Evolutionary conservation across 1,139 yeast species (phyloP), one percentile per base, ranked within the genome.

Genomic region (Kodamaea anthophila): DNA sequence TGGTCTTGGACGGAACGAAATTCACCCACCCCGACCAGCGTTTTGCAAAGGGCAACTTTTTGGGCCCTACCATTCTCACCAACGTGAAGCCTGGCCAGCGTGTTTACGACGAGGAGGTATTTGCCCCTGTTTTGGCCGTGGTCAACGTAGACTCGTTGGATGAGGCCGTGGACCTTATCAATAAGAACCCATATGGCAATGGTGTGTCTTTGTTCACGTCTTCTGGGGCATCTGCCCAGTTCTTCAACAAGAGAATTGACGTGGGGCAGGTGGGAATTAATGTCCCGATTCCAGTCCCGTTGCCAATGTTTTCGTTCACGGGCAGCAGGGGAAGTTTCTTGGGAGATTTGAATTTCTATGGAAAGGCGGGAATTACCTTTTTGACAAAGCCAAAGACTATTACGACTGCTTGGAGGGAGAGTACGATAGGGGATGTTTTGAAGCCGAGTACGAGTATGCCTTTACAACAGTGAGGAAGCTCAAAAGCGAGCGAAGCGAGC

Each of bases 241-340:
- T 74, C 51, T 81, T 80, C 65, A 77, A 73, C 49, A 77, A 74
- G 59, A 70, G 75, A 44, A 74, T 80, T 38, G 83, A 78, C 37
- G 76, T 80, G 36, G 91, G 91, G 15, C 88, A 81, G 57, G 83
- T 81, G 34, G 91, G 91, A 38, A 70, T 81, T 46, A 81, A 81
- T 45, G 86, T 81, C 28, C 88, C 91, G 15, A 81, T 81, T 41
- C 91, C 88, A n/a, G 91, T 81, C 13, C 88, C 88, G 35, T 61
- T 81, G 50, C 88, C 91, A 39, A 77, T 80, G 84, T 81, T 81
- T 53, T 77, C 86, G 5, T 81, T 81, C 61, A 81, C 88, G 15
- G 91, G 91, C 20, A 77, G 76, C 53, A 79, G 80, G 60, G 84
- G 78, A 20, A 77, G 86, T 2, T 79, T 80, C 70, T 64, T 79